Percentiles rank a stretch among this genome's conserved stretches.
These are phyloP conservation scores for Plasmodium inui DNA, from an alignment of 169 alveolate species.

Conservation along the genomic window DNA sequence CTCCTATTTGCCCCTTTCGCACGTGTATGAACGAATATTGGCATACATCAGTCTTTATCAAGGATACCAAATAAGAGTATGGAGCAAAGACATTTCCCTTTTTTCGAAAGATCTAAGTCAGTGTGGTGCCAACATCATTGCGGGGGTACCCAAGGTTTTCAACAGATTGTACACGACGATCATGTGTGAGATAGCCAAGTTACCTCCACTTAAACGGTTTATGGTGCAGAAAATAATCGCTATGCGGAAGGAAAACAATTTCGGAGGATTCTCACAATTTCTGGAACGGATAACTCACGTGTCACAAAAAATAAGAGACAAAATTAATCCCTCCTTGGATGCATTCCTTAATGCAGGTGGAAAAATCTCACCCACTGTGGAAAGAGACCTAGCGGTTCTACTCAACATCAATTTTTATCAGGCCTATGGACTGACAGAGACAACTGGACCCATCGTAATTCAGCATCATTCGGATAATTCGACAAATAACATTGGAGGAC, in stretches of 20 bases:
- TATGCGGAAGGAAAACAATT: not conserved
- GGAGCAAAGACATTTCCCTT: constrained; percentile 17
- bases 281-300: constrained; percentile 4
- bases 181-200: constrained; percentile 1
- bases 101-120: not conserved
- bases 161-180: constrained; percentile 17
- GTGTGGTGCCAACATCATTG: constrained; percentile 1
- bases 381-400: constrained; percentile 15
- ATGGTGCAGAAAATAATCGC: not conserved
- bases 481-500: constrained; percentile 30
- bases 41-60: constrained; percentile 47
- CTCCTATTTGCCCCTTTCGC: constrained; percentile 96
- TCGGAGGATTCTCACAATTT: not conserved
- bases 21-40: constrained; percentile 93
- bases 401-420: constrained; percentile 22
- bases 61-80: constrained; percentile 23
- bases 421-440: constrained; percentile 69
- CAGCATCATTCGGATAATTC: not conserved
- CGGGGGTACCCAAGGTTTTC: constrained; percentile 66
- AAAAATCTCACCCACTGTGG: constrained; percentile 26
- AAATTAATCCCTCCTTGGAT: constrained; percentile 29
- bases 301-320: constrained; percentile 37
- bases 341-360: constrained; percentile 47
- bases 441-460: constrained; percentile 28
- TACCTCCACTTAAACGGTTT: constrained; percentile 15